Conservation (phyloP, 257 asterid species). For the Paraleonurus japonicus region DNA sequence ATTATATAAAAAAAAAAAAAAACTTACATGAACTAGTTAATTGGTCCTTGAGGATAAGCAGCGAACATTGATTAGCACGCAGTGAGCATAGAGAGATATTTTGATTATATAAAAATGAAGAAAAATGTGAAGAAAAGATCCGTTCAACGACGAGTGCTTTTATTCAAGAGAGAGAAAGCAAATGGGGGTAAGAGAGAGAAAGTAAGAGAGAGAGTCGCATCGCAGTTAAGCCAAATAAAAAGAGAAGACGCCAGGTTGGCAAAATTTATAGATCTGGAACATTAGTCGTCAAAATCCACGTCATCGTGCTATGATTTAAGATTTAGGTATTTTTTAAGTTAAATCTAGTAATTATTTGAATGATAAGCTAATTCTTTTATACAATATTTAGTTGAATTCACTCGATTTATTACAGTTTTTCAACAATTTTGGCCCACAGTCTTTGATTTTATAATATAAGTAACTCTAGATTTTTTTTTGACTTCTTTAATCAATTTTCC, state of each 20-base stretch:
- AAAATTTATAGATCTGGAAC: conserved; percentile 31
- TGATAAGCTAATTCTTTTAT: no score
- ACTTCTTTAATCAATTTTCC: neutral
- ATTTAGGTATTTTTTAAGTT: neutral
- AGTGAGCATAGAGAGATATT: conserved; percentile 20
- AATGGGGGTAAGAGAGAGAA: conserved; percentile 10
- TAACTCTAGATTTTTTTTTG: neutral
- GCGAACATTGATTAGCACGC: conserved; percentile 40
- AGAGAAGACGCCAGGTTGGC: conserved; percentile 28
- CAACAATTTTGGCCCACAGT: neutral
- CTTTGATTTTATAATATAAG: neutral
- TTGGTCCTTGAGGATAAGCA: conserved; percentile 35
- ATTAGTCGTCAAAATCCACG: conserved; percentile 35
- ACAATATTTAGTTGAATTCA: neutral
- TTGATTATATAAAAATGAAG: neutral
- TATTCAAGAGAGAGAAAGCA: conserved; percentile 27
- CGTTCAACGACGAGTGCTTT: conserved; percentile 29
- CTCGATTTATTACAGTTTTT: neutral
- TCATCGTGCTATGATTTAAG: conserved; percentile 19
- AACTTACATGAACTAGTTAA: conserved; percentile 46
- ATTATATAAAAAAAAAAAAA: neutral
- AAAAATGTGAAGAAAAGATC: conserved; percentile 13
- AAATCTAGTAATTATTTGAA: neutral
- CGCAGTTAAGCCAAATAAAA: conserved; percentile 25
- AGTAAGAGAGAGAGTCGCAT: conserved; percentile 22